These are phyloP conservation scores for Amaranthus cruentus DNA, from an alignment of 148 eudicot genomes.

Conservation along the genomic window DNA sequence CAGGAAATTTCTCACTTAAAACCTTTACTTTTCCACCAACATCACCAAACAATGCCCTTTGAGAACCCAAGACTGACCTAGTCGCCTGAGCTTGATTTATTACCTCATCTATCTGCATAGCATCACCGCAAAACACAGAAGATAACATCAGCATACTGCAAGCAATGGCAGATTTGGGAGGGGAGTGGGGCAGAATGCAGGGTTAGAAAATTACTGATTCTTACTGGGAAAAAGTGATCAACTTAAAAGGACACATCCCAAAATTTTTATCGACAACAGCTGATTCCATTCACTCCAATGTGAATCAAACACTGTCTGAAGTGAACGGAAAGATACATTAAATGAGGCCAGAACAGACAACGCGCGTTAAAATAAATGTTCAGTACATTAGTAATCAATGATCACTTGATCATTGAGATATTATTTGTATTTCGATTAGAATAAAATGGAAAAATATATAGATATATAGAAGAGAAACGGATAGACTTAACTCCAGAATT, in stretches of 20 bases:
- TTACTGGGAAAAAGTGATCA: background rate
- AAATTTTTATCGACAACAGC: background rate
- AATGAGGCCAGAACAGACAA: slow-evolving; percentile 4
- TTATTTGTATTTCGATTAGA: too few relatives aligned
- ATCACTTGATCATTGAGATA: background rate
- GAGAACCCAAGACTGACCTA: slow-evolving; percentile 78
- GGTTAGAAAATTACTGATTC: background rate
- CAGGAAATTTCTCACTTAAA: slow-evolving; percentile 84
- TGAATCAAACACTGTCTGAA: background rate
- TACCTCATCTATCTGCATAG: slow-evolving; percentile 80
- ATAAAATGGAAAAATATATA: too few relatives aligned
- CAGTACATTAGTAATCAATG: background rate
- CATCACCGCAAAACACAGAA: background rate
- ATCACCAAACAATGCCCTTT: slow-evolving; percentile 79
- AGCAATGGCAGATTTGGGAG: background rate
- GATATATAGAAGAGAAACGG: too few relatives aligned
- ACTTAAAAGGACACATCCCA: background rate
- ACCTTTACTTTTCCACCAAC: slow-evolving; percentile 86
- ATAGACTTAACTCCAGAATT: too few relatives aligned
- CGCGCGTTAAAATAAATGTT: background rate
- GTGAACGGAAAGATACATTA: slow-evolving; percentile 1
- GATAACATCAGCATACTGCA: background rate
- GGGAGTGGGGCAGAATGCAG: background rate
- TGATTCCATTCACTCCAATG: background rate
- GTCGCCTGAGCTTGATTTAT: slow-evolving; percentile 94